Evolutionary conservation across 2,329 filamentous ascomycete species (phyloP).

Genomic region (Colletotrichum chrysophilum): DNA sequence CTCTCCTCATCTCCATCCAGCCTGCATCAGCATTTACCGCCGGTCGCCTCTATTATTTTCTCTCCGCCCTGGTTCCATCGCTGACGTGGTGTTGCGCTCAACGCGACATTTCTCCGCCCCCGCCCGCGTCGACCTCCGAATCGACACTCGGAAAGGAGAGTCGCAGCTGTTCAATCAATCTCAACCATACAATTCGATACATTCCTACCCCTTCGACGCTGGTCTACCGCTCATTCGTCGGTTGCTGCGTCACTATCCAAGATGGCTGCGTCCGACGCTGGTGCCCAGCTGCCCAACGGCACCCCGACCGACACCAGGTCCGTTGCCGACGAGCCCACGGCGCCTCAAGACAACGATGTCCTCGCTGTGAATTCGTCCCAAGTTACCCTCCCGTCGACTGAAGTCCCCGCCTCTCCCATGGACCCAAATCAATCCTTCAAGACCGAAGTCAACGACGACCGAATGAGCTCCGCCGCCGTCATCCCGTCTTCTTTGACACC

Average conservation of each 20-base stretch:
- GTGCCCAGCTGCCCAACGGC: slow-evolving; percentile 36
- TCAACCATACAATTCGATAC: background rate
- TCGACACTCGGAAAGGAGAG: background rate
- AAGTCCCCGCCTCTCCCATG: slow-evolving; percentile 57
- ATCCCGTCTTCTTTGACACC: slow-evolving; percentile 65
- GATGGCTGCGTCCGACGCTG: slow-evolving; percentile 41
- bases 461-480: slow-evolving; percentile 42
- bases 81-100: slow-evolving; percentile 17
- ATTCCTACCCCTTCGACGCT: background rate
- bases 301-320: slow-evolving; percentile 23
- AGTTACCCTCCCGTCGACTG: slow-evolving; percentile 62
- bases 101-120: slow-evolving; percentile 7
- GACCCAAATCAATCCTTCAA: slow-evolving; percentile 55
- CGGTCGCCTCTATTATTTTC: background rate
- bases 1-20: background rate
- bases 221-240: background rate
- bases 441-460: slow-evolving; percentile 55
- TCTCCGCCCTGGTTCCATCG: slow-evolving; percentile 1
- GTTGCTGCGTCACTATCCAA: slow-evolving; percentile 2
- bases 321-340: slow-evolving; percentile 36
- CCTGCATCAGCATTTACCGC: background rate
- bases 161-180: background rate
- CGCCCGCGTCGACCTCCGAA: background rate
- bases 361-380: slow-evolving; percentile 47
- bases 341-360: slow-evolving; percentile 32